A percentile compares a stretch with the other conserved stretches of the same genome.
Evolutionary conservation across 768 basidiomycete genomes (phyloP).

Genomic region (Antrodiella citrinella): DNA sequence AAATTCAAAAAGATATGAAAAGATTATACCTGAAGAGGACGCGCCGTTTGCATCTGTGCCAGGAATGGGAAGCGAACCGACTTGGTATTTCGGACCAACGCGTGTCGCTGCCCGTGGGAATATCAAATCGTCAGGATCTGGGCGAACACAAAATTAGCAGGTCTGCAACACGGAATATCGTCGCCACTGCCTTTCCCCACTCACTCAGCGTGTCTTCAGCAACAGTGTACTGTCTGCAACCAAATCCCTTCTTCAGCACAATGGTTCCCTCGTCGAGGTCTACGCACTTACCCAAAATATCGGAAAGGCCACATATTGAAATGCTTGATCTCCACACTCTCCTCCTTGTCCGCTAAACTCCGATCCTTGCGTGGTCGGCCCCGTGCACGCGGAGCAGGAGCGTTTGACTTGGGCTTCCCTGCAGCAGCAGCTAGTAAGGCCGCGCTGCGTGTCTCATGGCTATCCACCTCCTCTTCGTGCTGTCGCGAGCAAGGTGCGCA

Average conservation of each 20-base stretch:
- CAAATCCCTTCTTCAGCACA: constrained; percentile 10
- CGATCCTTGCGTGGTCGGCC: constrained; percentile 76
- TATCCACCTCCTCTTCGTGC: constrained; percentile 81
- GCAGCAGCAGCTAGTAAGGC: constrained; percentile 42
- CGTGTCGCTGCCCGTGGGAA: constrained; percentile 91
- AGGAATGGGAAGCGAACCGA: constrained; percentile 35
- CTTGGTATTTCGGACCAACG: constrained; percentile 85
- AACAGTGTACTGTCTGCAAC: constrained; percentile 76
- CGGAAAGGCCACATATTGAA: constrained; percentile 92
- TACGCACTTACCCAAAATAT: constrained; percentile 82
- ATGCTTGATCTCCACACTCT: constrained; percentile 70
- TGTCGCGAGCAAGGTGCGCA: constrained; percentile 87
- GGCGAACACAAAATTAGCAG: constrained; percentile 12
- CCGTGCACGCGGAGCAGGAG: constrained; percentile 62
- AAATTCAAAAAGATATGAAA: too few species aligned
- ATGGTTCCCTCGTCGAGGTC: background rate
- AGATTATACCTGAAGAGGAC: background rate
- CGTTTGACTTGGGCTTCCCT: constrained; percentile 64
- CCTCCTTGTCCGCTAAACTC: constrained; percentile 65
- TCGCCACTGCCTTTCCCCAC: constrained; percentile 17
- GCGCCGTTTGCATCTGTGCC: constrained; percentile 16
- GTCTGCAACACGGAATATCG: constrained; percentile 14
- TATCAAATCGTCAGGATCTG: constrained; percentile 95
- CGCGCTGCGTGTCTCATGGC: constrained; percentile 55
- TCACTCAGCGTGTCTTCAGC: constrained; percentile 87